phyloP scores from a whole-genome alignment of 768 basidiomycete species.

The Mycena rosella region DNA sequence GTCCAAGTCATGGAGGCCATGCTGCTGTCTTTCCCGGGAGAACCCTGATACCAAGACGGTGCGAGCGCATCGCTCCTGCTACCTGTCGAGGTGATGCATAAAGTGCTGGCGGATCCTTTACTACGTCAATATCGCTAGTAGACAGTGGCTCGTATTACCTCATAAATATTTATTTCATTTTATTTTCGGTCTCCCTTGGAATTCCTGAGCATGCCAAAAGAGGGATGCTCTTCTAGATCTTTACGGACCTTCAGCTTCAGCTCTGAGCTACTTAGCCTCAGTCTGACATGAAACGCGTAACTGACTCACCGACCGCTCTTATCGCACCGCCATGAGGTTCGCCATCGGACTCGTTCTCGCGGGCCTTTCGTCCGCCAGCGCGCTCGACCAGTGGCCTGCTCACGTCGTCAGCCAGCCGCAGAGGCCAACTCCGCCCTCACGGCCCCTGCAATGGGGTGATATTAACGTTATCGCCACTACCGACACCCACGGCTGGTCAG shows the following conservation, averaged over 20 bases:
- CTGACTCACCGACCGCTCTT: neutral
- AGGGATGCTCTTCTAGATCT: too few species aligned
- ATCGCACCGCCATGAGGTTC: slow-evolving; percentile 19
- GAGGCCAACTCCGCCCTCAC: slow-evolving; percentile 61
- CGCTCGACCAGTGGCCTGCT: slow-evolving; percentile 18
- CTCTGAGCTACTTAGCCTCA: too few species aligned
- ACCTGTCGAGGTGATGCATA: slow-evolving; percentile 39
- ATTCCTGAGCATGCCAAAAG: too few species aligned
- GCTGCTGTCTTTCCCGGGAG: slow-evolving; percentile 13
- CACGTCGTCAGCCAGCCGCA: neutral
- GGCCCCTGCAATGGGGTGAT: slow-evolving; percentile 87
- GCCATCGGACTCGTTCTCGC: slow-evolving; percentile 1
- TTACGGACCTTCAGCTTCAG: too few species aligned
- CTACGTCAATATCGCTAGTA: slow-evolving; percentile 38
- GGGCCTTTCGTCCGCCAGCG: slow-evolving; percentile 2
- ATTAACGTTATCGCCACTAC: slow-evolving; percentile 91
- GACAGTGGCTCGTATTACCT: too few species aligned
- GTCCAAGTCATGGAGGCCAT: slow-evolving; percentile 47
- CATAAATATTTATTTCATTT: too few species aligned
- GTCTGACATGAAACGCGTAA: neutral
- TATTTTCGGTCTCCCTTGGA: too few species aligned
- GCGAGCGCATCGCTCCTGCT: slow-evolving; percentile 43
- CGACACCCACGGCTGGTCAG: slow-evolving; percentile 57
- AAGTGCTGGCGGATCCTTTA: slow-evolving; percentile 41
- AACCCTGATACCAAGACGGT: slow-evolving; percentile 42